Conservation (phyloP, 176 grass and related monocot genomes). For the Juncus effusus region DNA sequence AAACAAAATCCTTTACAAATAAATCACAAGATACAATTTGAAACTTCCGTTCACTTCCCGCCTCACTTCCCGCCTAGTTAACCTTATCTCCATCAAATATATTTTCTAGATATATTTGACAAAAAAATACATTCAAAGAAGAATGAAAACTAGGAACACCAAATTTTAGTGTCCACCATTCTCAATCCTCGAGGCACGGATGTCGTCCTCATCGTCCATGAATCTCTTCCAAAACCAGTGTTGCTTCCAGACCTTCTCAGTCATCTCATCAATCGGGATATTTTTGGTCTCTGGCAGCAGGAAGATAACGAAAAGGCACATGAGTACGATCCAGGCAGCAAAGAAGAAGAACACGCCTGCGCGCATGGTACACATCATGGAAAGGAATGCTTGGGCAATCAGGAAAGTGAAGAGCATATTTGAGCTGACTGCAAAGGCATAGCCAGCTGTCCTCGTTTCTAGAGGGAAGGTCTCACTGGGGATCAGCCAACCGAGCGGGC, state of each 20-base stretch:
- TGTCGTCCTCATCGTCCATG: slow-evolving; percentile 15
- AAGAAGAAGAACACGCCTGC: slow-evolving; percentile 61
- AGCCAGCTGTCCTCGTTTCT: slow-evolving; percentile 45
- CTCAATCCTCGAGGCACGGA: background rate
- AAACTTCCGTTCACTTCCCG: too few relatives aligned
- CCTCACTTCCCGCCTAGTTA: too few relatives aligned
- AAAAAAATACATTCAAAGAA: too few relatives aligned
- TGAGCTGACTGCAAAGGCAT: slow-evolving; percentile 46
- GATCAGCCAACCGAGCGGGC: slow-evolving; percentile 56
- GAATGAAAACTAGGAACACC: too few relatives aligned
- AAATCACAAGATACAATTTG: too few relatives aligned
- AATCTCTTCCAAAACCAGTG: slow-evolving; percentile 77
- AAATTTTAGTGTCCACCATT: background rate
- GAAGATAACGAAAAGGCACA: slow-evolving; percentile 34
- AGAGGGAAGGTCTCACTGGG: slow-evolving; percentile 64
- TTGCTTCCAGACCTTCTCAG: slow-evolving; percentile 34
- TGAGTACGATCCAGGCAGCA: slow-evolving; percentile 35
- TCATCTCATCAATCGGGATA: slow-evolving; percentile 62
- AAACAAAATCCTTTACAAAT: too few relatives aligned
- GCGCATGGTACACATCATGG: slow-evolving; percentile 52
- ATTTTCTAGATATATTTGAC: too few relatives aligned
- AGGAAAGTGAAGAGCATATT: slow-evolving; percentile 83
- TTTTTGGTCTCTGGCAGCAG: slow-evolving; percentile 63
- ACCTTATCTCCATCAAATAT: too few relatives aligned
- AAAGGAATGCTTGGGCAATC: slow-evolving; percentile 72